Evolutionary conservation across 108 stramenopile species (phyloP), one percentile per base, ranked within the genome.

Genomic region (Cyclotella kingstonii): DNA sequence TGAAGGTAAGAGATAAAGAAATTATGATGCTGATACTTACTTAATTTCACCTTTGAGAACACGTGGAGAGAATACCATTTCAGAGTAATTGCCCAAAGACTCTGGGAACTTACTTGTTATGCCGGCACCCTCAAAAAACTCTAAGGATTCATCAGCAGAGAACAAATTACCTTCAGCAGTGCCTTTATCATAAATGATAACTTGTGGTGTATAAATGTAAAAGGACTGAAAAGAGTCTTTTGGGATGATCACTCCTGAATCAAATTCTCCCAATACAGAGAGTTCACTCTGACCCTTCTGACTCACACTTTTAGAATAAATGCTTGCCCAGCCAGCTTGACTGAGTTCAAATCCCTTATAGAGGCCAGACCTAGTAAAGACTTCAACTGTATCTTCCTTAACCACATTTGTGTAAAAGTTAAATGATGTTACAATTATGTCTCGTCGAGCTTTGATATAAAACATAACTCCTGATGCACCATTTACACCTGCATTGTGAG

Each of bases 391-490:
- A 38, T 38, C 18, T 35, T 17, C 38, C 17, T 29, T 10, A 19
- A 22, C 33, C 10, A 17, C 21, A 5, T 11, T 22, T 0, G 35
- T 36, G 31, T 28, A 33, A 2, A 54, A 38, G 14, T 54, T 38
- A 7, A 54, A 15, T 19, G 54, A 54, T 17, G 34, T 54, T 22
- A 54, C 21, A 1, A 38, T 33, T 1, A 54, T 36, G 22, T 54
- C 54, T 2, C 54, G 54, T 4, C 28, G 33, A 14, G 54, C 54
- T 11, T 54, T 36, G 10, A 54, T 2, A 38, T n/a, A 21, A 36
- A 38, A 54, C 54, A 54, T 54, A 9, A 54, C 35, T 4, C 54
- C 54, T 2, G 14, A 4, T 8, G 54, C 54, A 6, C 54, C 54
- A 21, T 36, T 36, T 28, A 5, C 12, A 9, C 54, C 54, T 22